Evolutionary conservation across 2,329 filamentous ascomycete species (phyloP), one percentile per base, ranked within the genome.

Genomic region (Trichoderma brevicompactum): DNA sequence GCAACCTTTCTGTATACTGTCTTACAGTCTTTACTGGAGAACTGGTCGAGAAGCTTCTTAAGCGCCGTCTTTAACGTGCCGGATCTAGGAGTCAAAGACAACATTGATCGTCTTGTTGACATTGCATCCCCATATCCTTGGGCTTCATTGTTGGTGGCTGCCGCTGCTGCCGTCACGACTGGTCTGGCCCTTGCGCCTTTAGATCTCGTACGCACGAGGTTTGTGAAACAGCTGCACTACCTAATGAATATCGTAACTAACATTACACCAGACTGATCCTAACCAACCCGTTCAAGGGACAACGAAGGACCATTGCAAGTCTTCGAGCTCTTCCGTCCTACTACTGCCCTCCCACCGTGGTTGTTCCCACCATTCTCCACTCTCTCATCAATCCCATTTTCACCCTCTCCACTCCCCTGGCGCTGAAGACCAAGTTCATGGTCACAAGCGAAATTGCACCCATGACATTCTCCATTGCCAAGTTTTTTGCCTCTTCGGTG

Each of bases 1-100:
- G 88, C 91, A 13, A 96, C 93, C 1, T 99, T 98, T 73, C 83
- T 98, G 56, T 97, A 98, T 79, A 91, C 89, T 0, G 87, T 97
- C 53, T 83, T 98, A 17, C 87, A 94, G 68, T 92, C 92, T 10
- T 89, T 96, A 7, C 81, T 97, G 36, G 95, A 98, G 76, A 94
- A 92, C 71, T 99, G 96, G 89, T 91, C 94, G 9, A 87, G 93
- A 72, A 95, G 92, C 72, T 85, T 97, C 60, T 83, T 98, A n/a
- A 92, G 92, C 50, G 94, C 95, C 1, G 83, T 98, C 6, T 85
- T 98, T 70, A 96, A 96, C 68, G 86, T 98, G 13, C 94, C 94
- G 1, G 94, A 98, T 72, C 81, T 92, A 38, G 91, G 90, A 8
- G 80, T 92, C 63, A 87, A 86, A 70, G 90, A 91, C 65, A 89